These are phyloP conservation scores for Alliaria petiolata DNA, from an alignment of 345 rosid genomes.

Conservation along the genomic window DNA sequence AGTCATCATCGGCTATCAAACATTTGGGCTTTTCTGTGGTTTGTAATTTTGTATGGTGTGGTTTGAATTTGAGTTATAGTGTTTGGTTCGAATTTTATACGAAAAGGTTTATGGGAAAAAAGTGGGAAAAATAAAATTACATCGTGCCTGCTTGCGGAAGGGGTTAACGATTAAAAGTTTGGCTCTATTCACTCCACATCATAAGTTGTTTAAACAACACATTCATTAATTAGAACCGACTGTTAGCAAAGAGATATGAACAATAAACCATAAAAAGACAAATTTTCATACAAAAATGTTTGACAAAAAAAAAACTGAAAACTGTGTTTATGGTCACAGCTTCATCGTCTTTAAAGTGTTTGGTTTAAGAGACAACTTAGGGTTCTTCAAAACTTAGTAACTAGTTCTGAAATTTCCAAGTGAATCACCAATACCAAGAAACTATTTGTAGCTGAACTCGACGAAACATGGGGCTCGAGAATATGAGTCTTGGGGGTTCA, in stretches of 20 bases:
- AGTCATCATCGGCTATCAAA: not conserved
- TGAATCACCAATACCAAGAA: not conserved
- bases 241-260: not conserved
- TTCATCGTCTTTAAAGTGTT: not conserved
- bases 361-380: not conserved
- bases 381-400: not conserved
- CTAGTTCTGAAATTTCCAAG: not conserved
- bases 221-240: not conserved
- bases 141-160: constrained; percentile 2
- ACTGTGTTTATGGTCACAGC: no score
- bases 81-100: not conserved
- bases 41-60: not conserved
- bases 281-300: not conserved
- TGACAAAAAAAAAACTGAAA: not conserved
- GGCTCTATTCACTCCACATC: not conserved
- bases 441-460: not conserved
- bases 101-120: not conserved
- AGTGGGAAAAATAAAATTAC: not conserved
- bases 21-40: not conserved
- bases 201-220: not conserved
- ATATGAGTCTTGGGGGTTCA: not conserved
- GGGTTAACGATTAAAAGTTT: not conserved
- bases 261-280: not conserved
- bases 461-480: not conserved
- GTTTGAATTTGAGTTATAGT: not conserved